Conservation (phyloP, 768 basidiomycete species). For the Exsudoporus frostii region DNA sequence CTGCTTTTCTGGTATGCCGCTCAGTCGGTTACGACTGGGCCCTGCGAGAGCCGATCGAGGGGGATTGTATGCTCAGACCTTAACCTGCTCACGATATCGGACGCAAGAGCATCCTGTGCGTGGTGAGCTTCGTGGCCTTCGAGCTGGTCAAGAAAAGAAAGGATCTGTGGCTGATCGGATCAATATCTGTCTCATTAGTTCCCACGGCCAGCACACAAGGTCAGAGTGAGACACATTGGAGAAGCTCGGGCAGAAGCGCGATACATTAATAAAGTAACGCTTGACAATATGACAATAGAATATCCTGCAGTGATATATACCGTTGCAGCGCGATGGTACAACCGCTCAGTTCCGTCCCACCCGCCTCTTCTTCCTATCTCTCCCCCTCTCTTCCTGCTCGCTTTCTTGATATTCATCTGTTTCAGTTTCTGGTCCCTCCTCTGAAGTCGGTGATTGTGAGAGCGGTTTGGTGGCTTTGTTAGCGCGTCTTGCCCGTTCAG, state of each 20-base stretch:
- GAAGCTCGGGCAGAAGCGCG: neutral
- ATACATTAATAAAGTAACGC: neutral
- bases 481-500: constrained; percentile 2
- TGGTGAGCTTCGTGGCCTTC: constrained; percentile 71
- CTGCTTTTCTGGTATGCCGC: constrained; percentile 68
- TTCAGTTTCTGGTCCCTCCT: constrained; percentile 7
- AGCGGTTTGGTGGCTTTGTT: neutral
- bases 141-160: constrained; percentile 32
- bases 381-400: constrained; percentile 17
- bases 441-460: constrained; percentile 5
- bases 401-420: constrained; percentile 9
- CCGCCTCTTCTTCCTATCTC: constrained; percentile 31
- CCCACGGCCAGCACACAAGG: neutral
- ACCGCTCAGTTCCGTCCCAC: constrained; percentile 9
- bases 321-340: neutral
- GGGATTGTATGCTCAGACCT: constrained; percentile 75
- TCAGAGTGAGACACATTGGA: neutral
- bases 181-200: neutral
- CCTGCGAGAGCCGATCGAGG: constrained; percentile 61
- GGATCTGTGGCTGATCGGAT: neutral
- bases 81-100: constrained; percentile 67
- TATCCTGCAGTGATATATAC: neutral
- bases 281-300: neutral
- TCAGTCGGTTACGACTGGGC: constrained; percentile 54
- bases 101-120: constrained; percentile 41